Conservation (phyloP, 768 basidiomycete species). For the Cystofilobasidium ferigula region DNA sequence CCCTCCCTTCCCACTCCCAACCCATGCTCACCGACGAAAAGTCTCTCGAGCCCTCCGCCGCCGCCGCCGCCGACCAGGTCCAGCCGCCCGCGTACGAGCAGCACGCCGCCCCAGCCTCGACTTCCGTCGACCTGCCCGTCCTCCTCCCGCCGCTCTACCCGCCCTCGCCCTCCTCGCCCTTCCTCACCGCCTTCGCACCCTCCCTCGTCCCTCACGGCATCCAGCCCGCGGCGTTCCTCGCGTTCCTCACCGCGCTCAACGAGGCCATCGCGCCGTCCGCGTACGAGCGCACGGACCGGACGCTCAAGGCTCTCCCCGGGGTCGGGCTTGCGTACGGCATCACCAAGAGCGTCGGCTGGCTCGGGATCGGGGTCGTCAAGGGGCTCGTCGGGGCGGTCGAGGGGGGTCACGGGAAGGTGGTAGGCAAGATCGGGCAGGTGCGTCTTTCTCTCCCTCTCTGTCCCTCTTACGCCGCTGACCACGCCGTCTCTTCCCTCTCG, state of each 20-base stretch:
- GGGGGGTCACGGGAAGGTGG: background rate
- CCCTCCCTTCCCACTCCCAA: too few relatives aligned
- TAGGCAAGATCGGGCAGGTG: background rate
- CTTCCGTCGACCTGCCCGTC: background rate
- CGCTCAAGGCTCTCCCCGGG: background rate
- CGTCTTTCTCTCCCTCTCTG: background rate
- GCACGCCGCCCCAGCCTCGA: background rate
- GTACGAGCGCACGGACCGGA: background rate
- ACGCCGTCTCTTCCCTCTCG: too few relatives aligned
- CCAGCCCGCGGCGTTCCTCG: background rate
- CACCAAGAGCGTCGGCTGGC: background rate
- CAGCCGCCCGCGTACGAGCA: too few relatives aligned
- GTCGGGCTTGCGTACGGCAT: background rate
- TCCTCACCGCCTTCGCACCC: background rate
- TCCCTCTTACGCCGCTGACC: too few relatives aligned
- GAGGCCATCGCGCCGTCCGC: background rate
- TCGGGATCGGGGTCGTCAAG: background rate
- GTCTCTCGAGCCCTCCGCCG: too few relatives aligned
- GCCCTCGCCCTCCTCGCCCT: background rate
- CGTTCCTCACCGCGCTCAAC: background rate
- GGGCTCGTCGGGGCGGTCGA: background rate
- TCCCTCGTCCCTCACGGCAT: background rate
- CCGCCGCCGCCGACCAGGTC: too few relatives aligned
- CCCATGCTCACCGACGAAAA: too few relatives aligned
- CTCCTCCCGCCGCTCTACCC: slow-evolving; percentile 3